These are phyloP conservation scores for Ascochyta pisi DNA, from an alignment of 2,329 filamentous ascomycete genomes.

Conservation along the genomic window DNA sequence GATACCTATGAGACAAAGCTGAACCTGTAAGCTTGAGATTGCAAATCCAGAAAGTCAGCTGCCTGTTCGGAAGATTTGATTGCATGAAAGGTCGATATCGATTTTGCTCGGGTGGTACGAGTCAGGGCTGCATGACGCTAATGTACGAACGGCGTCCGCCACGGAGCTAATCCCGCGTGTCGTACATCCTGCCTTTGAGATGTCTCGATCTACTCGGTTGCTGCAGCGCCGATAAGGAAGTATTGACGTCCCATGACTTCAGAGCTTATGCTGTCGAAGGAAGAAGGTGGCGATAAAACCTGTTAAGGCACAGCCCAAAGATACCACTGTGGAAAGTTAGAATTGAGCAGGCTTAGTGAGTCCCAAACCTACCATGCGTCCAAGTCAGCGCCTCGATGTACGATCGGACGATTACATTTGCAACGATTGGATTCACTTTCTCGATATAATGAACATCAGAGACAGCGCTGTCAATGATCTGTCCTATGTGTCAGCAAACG, in stretches of 20 bases:
- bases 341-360: not conserved
- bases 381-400: constrained; percentile 34
- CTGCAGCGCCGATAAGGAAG: no score
- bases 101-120: no score
- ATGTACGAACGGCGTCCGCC: not conserved
- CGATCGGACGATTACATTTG: constrained; percentile 20
- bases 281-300: constrained; percentile 29
- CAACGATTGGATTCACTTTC: constrained; percentile 22
- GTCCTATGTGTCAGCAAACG: not conserved
- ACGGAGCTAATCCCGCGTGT: no score
- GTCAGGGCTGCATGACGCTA: constrained; percentile 33
- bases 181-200: no score
- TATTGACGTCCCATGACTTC: no score
- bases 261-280: constrained; percentile 29
- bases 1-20: no score
- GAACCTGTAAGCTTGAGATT: no score
- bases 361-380: constrained; percentile 28
- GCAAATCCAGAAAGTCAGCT: no score
- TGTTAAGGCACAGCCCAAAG: constrained; percentile 23
- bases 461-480: constrained; percentile 29
- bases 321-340: constrained; percentile 23
- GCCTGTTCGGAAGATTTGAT: no score
- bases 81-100: no score
- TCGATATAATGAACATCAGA: constrained; percentile 31
- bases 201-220: no score